Evolutionary conservation across 768 basidiomycete species (phyloP), one percentile per base, ranked within the genome.

Genomic region (Pleurotus sapidus): DNA sequence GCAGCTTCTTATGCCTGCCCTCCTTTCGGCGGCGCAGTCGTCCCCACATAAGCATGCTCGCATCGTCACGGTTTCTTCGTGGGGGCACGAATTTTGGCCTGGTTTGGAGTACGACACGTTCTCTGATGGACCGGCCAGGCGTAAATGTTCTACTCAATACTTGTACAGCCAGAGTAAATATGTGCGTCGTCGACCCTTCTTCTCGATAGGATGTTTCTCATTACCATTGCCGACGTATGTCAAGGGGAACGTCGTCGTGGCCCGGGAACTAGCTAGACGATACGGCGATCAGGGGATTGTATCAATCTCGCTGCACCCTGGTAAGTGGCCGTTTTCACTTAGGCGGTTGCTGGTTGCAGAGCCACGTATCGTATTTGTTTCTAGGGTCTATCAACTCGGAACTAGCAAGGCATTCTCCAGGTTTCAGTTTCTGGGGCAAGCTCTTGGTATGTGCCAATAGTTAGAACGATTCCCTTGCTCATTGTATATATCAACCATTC

Each of bases 251-350:
- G 60, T 78, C 17, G 61, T 82, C 1, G 61, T 75, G 37, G 63
- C 76, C 4, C 74, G 72, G 42, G 78, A 79, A 58, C 64, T 82
- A 11, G 75, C 75, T 2, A 67, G 72, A 20, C 65, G 73, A 47
- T 80, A 79, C 63, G 76, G 68, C 4, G 72, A 75, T 49, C 58
- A 78, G 56, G 74, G 76, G 1, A 70, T 81, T 24, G 67, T 79
- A 3, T 78, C 77, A 1, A 73, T 65, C 9, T 68, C 80, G 23
- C 23, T 76, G 11, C 74, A 82, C 59, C 81, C 82, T 2, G 82
- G 82, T 54, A 70, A n/a, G 51, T 40, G 3, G 15, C 15, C 25
- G n/a, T 2, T 34, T 34, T 34, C 20, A 11, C 30, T 34, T 34
- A 9, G 30, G 11, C 25, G 12, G 4, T 17, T 14, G 1, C n/a